These are phyloP conservation scores for Geotrichum phurueaensis DNA, from an alignment of 1,139 yeast genomes.

Conservation along the genomic window DNA sequence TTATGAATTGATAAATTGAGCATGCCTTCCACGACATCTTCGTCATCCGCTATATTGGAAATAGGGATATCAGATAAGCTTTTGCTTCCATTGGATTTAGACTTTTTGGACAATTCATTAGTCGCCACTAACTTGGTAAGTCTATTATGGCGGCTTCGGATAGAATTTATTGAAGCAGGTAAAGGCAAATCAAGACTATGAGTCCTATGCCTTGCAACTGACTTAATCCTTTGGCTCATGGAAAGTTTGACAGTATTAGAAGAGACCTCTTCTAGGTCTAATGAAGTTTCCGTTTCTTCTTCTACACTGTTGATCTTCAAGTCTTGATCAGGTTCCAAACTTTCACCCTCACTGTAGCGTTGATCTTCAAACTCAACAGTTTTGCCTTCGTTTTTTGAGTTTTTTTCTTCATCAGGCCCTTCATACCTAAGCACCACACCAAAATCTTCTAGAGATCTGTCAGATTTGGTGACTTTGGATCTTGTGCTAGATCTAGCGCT, in stretches of 20 bases:
- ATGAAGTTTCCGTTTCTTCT: slow-evolving; percentile 14
- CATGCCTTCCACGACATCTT: slow-evolving; percentile 43
- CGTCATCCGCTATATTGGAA: slow-evolving; percentile 38
- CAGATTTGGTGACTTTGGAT: background rate
- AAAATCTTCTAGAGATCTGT: slow-evolving; percentile 1
- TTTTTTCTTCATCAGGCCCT: background rate
- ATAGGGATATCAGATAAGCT: slow-evolving; percentile 10
- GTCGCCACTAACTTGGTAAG: slow-evolving; percentile 16
- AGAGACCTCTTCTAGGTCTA: slow-evolving; percentile 14
- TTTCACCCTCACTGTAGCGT: background rate
- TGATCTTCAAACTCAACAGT: slow-evolving; percentile 1
- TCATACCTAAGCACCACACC: slow-evolving; percentile 4
- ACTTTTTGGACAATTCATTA: slow-evolving; percentile 7
- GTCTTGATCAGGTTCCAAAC: background rate
- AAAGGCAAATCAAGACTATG: slow-evolving; percentile 13
- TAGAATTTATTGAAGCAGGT: slow-evolving; percentile 1
- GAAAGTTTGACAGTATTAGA: slow-evolving; percentile 4
- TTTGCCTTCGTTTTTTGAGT: slow-evolving; percentile 20
- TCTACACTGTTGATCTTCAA: slow-evolving; percentile 15
- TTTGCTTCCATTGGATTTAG: background rate
- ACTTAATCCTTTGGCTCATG: slow-evolving; percentile 1
- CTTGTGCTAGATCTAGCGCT: background rate
- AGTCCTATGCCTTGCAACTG: slow-evolving; percentile 4
- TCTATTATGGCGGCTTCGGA: background rate
- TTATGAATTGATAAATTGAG: slow-evolving; percentile 32